Conservation (phyloP, 2,329 filamentous ascomycete species). For the Aspergillus fischeri region DNA sequence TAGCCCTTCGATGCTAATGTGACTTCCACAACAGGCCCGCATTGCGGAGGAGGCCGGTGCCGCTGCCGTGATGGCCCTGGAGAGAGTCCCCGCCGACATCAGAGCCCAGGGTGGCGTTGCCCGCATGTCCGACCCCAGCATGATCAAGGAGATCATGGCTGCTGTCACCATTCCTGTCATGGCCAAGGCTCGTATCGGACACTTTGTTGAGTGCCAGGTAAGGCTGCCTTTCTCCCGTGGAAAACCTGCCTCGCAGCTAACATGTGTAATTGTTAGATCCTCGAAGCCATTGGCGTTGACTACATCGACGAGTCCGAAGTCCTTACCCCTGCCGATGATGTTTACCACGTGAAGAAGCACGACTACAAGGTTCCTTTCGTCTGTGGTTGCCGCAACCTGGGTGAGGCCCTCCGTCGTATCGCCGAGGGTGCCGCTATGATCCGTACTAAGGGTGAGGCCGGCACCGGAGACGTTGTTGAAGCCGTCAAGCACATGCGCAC, state of each 20-base stretch:
- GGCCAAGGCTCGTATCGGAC: constrained; percentile 96
- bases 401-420: constrained; percentile 87
- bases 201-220: constrained; percentile 93
- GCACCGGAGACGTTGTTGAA: constrained; percentile 94
- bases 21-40: constrained; percentile 59
- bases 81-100: constrained; percentile 96
- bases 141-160: constrained; percentile 94
- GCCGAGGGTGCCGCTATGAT: constrained; percentile 97
- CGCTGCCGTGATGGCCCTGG: constrained; percentile 95
- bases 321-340: constrained; percentile 86
- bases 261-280: constrained; percentile 57
- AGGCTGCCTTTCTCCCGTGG: constrained; percentile 8
- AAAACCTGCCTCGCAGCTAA: constrained; percentile 1
- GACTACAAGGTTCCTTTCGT: constrained; percentile 84
- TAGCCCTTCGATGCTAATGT: not conserved
- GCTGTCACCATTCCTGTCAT: constrained; percentile 97
- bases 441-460: constrained; percentile 95
- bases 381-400: constrained; percentile 90
- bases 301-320: constrained; percentile 99
- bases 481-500: constrained; percentile 94
- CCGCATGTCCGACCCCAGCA: constrained; percentile 89
- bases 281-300: constrained; percentile 90
- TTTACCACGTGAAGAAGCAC: constrained; percentile 88
- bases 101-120: constrained; percentile 87
- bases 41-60: constrained; percentile 97